Conservation (phyloP, 768 basidiomycete species). For the Kwoniella sp. region DNA sequence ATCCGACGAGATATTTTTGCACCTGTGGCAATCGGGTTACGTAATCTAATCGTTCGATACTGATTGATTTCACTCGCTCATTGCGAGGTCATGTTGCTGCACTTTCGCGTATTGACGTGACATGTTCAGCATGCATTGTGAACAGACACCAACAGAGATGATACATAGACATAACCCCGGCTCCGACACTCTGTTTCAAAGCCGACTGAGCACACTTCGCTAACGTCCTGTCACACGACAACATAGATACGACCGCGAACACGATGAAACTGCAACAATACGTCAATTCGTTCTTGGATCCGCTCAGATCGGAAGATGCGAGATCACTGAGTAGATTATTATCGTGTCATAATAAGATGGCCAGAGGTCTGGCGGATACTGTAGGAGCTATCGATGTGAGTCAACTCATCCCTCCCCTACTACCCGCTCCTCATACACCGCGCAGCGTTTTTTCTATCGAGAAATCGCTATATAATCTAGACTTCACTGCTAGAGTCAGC, state of each 20-base stretch:
- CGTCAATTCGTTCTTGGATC: slow-evolving; percentile 40
- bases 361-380: slow-evolving; percentile 43
- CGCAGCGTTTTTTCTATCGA: too few relatives aligned
- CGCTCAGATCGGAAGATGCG: slow-evolving; percentile 38
- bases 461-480: too few relatives aligned
- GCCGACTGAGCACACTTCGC: too few relatives aligned
- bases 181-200: neutral
- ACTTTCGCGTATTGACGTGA: neutral
- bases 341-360: slow-evolving; percentile 40
- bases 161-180: too few relatives aligned
- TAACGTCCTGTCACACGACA: too few relatives aligned
- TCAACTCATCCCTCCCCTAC: neutral
- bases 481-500: too few relatives aligned
- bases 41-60: neutral
- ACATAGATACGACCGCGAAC: too few relatives aligned
- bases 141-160: too few relatives aligned
- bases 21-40: neutral
- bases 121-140: too few relatives aligned
- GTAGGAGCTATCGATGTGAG: slow-evolving; percentile 46
- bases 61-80: neutral
- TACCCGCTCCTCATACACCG: too few relatives aligned
- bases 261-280: slow-evolving; percentile 49
- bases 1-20: slow-evolving; percentile 6
- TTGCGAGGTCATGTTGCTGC: neutral
- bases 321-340: slow-evolving; percentile 33